Evolutionary conservation across 306 rosid species (phyloP).

Genomic region (Luffa acutangula): DNA sequence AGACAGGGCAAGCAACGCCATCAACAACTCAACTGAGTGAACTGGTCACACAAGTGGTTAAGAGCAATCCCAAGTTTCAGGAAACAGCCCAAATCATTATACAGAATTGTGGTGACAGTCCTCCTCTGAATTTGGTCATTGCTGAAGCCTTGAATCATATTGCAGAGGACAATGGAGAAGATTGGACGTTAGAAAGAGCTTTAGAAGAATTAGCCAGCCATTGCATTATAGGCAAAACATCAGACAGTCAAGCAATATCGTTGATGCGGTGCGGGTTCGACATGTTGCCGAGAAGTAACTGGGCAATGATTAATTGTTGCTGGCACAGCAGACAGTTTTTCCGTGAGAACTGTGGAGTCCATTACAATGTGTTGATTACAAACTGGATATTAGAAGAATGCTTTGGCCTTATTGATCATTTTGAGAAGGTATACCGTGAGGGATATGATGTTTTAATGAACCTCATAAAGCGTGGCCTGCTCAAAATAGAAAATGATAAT

Average conservation of each 20-base stretch:
- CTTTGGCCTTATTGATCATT: conserved; percentile 2
- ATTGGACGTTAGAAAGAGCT: background rate
- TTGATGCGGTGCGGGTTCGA: conserved; percentile 11
- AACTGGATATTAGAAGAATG: conserved; percentile 34
- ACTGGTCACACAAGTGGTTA: background rate
- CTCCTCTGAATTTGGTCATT: background rate
- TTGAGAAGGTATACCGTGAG: conserved; percentile 15
- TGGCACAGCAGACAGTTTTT: conserved; percentile 19
- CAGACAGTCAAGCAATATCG: background rate
- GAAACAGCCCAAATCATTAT: background rate
- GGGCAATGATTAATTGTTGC: conserved; percentile 6
- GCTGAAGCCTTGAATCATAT: conserved; percentile 5
- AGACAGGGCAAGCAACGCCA: background rate
- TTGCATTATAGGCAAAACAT: background rate
- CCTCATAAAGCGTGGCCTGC: conserved; percentile 14
- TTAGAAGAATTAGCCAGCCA: conserved; percentile 2
- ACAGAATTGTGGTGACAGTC: background rate
- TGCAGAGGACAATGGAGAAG: background rate
- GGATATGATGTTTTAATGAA: conserved; percentile 23
- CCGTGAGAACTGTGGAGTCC: conserved; percentile 6
- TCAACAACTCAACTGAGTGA: background rate
- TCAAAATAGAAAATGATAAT: conserved; percentile 12
- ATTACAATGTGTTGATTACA: conserved; percentile 26
- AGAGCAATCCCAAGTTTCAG: background rate
- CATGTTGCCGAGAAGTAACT: conserved; percentile 1